Evolutionary conservation across 2,329 filamentous ascomycete species (phyloP).

Genomic region (Cercospora nicotianae): DNA sequence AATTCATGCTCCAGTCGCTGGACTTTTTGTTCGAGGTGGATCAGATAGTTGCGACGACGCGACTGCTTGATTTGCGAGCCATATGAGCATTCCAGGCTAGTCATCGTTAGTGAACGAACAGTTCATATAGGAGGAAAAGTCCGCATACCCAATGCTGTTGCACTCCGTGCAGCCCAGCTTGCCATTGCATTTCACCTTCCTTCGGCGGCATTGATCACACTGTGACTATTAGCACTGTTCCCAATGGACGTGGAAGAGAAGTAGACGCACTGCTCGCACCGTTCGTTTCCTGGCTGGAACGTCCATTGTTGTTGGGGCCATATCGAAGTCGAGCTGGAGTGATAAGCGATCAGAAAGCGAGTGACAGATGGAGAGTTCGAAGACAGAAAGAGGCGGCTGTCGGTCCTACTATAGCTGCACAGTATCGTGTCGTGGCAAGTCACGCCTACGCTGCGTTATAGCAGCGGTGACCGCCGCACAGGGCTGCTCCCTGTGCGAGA

Average conservation of each 20-base stretch:
- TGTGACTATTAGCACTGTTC: neutral
- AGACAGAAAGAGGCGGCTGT: conserved; percentile 1
- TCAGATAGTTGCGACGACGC: conserved; percentile 13
- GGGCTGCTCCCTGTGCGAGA: conserved; percentile 5
- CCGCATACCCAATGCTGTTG: conserved; percentile 13
- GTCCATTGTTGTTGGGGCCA: conserved; percentile 11
- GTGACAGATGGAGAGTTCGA: neutral
- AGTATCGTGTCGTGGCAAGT: conserved; percentile 5
- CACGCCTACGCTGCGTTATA: conserved; percentile 3
- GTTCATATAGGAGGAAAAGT: neutral
- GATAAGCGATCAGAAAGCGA: neutral
- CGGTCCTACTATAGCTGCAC: neutral
- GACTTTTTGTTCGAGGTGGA: conserved; percentile 19
- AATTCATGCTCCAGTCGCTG: conserved; percentile 14
- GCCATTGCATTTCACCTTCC: conserved; percentile 22
- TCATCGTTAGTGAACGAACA: neutral
- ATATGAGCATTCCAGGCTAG: conserved; percentile 20
- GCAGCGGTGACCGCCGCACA: conserved; percentile 13
- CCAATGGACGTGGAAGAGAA: neutral
- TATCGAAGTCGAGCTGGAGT: neutral
- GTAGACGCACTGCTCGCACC: conserved; percentile 18
- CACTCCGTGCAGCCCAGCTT: conserved; percentile 19
- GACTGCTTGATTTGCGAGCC: conserved; percentile 20
- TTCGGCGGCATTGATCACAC: conserved; percentile 22
- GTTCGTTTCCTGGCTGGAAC: conserved; percentile 18